Percentiles rank a stretch among this genome's conserved stretches.
Evolutionary conservation across 2,329 filamentous ascomycete genomes (phyloP).

Genomic region (Pyrenochaeta sp.): DNA sequence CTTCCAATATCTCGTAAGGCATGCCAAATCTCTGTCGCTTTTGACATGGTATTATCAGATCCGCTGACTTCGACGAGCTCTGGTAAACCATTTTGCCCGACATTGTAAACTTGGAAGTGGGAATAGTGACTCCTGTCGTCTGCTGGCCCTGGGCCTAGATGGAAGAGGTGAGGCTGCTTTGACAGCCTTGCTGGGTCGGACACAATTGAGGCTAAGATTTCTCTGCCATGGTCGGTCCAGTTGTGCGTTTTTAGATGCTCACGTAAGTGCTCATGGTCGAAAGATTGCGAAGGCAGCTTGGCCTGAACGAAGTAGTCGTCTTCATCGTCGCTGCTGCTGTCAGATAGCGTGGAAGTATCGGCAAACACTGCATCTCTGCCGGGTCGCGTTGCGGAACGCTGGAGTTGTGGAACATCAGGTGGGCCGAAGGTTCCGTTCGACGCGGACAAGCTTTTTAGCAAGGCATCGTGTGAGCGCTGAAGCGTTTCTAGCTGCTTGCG

Average conservation of each 20-base stretch:
- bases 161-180: slow-evolving; percentile 54
- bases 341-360: slow-evolving; percentile 46
- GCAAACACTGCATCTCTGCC: slow-evolving; percentile 40
- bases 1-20: slow-evolving; percentile 45
- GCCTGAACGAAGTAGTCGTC: slow-evolving; percentile 51
- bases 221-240: slow-evolving; percentile 53
- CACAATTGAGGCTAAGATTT: slow-evolving; percentile 54
- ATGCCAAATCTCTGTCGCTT: slow-evolving; percentile 43
- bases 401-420: slow-evolving; percentile 32
- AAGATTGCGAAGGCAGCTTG: slow-evolving; percentile 50
- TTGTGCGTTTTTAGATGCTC: slow-evolving; percentile 55
- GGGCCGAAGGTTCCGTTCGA: slow-evolving; percentile 39
- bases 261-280: slow-evolving; percentile 56
- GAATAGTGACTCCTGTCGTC: slow-evolving; percentile 55
- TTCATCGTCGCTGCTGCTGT: slow-evolving; percentile 46
- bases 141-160: slow-evolving; percentile 49
- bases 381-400: slow-evolving; percentile 29
- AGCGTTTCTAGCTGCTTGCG: slow-evolving; percentile 44
- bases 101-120: slow-evolving; percentile 67
- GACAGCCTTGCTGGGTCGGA: slow-evolving; percentile 55
- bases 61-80: slow-evolving; percentile 46
- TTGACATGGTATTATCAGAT: slow-evolving; percentile 45
- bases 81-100: slow-evolving; percentile 58
- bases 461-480: slow-evolving; percentile 40
- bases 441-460: slow-evolving; percentile 38